Percentiles rank a stretch among this genome's conserved stretches.
Conservation (phyloP, 805 yeast species). For the Yamadazyma akitaensis region DNA sequence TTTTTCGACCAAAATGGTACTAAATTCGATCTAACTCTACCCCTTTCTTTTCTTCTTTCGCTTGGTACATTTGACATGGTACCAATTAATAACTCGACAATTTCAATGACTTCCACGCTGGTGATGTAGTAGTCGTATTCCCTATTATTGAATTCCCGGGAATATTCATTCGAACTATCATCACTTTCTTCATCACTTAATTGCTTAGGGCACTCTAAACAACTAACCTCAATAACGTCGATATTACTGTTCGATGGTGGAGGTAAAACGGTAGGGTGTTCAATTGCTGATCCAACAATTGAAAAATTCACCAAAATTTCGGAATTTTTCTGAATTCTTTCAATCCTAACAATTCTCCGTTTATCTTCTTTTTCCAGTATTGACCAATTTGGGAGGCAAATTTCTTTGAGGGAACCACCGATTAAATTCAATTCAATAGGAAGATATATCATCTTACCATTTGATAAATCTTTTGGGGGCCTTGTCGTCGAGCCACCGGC, state of each 20-base stretch:
- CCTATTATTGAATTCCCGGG: slow-evolving; percentile 13
- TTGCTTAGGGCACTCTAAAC: slow-evolving; percentile 44
- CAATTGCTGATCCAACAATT: slow-evolving; percentile 50
- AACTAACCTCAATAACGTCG: slow-evolving; percentile 57
- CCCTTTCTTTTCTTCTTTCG: slow-evolving; percentile 59
- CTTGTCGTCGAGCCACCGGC: slow-evolving; percentile 57
- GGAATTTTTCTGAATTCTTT: slow-evolving; percentile 49
- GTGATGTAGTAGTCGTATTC: slow-evolving; percentile 51
- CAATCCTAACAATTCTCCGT: slow-evolving; percentile 57
- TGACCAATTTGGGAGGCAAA: slow-evolving; percentile 53
- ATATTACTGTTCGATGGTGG: slow-evolving; percentile 42
- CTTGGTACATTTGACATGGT: slow-evolving; percentile 37
- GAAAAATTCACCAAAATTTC: slow-evolving; percentile 47
- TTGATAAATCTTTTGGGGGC: slow-evolving; percentile 45
- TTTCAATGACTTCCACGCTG: slow-evolving; percentile 63
- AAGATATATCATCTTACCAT: slow-evolving; percentile 18
- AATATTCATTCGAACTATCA: slow-evolving; percentile 2
- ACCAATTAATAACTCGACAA: slow-evolving; percentile 60
- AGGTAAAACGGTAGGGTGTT: slow-evolving; percentile 39
- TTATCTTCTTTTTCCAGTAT: slow-evolving; percentile 44
- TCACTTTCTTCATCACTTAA: slow-evolving; percentile 12
- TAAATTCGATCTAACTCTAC: slow-evolving; percentile 63
- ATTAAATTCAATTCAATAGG: slow-evolving; percentile 49
- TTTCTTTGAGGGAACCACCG: slow-evolving; percentile 45
- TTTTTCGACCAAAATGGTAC: slow-evolving; percentile 66